phyloP scores from a whole-genome alignment of 164 flowering plant species.

The Tetrastigma voinierianum region DNA sequence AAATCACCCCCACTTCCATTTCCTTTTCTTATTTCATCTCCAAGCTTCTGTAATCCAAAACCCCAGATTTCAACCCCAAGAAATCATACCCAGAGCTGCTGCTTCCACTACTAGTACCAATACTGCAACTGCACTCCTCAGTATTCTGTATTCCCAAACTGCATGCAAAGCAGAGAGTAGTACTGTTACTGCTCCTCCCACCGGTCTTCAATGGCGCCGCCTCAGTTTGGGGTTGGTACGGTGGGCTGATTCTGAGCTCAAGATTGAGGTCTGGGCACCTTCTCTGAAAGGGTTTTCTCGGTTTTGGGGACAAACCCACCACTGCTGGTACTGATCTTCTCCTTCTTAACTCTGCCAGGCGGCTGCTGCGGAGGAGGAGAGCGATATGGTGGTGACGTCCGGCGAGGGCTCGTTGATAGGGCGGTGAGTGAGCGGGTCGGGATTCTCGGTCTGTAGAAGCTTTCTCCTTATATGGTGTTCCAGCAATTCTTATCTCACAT shows the following conservation, averaged over 20 bases:
- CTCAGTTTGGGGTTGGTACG: constrained; percentile 27
- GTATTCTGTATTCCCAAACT: constrained; percentile 66
- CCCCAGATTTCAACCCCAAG: constrained; percentile 54
- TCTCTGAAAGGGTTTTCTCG: constrained; percentile 23
- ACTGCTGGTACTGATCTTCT: constrained; percentile 5
- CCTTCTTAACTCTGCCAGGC: constrained; percentile 20
- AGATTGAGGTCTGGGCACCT: constrained; percentile 74
- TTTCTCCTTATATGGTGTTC: constrained; percentile 90
- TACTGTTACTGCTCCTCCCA: constrained; percentile 13
- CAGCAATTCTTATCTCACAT: constrained; percentile 86
- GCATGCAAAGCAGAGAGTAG: constrained; percentile 57
- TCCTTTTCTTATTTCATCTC: constrained; percentile 58
- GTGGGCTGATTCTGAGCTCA: constrained; percentile 85
- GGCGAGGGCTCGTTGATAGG: constrained; percentile 47
- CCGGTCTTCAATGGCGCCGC: constrained; percentile 30
- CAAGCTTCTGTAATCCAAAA: constrained; percentile 75
- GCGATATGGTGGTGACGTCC: constrained; percentile 41
- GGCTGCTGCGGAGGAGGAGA: constrained; percentile 36
- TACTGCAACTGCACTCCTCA: constrained; percentile 56
- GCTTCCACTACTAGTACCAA: constrained; percentile 10
- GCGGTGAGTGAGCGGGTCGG: constrained; percentile 74
- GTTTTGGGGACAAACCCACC: constrained; percentile 17
- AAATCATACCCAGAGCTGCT: constrained; percentile 44
- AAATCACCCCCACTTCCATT: background rate
- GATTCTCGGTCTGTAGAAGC: constrained; percentile 76